A percentile compares a stretch with the other conserved stretches of the same genome.
phyloP scores from a whole-genome alignment of 257 asterid species.

The Thymus quinquecostatus region DNA sequence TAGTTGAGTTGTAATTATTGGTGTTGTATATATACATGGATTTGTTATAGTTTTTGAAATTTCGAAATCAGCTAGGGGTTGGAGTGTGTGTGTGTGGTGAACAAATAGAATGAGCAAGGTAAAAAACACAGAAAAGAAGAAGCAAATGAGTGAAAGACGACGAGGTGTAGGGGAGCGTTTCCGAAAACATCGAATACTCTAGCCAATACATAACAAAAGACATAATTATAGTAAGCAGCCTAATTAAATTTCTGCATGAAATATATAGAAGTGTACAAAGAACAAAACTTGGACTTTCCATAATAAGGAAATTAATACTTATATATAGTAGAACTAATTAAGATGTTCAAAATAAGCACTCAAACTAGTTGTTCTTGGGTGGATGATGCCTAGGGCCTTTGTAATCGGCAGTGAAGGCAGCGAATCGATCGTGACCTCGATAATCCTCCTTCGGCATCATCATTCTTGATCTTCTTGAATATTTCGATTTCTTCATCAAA shows the following conservation, averaged over 20 bases:
- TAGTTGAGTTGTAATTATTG: background rate
- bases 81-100: background rate
- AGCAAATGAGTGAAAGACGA: background rate
- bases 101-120: background rate
- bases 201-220: no score
- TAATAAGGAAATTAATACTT: conserved; percentile 25
- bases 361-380: conserved; percentile 51
- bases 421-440: conserved; percentile 34
- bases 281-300: background rate
- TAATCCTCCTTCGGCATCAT: conserved; percentile 32
- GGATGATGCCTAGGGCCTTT: conserved; percentile 72
- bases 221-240: no score
- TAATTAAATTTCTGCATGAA: no score
- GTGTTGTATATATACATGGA: background rate
- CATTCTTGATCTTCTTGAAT: conserved; percentile 33
- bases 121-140: background rate
- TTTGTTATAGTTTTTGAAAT: background rate
- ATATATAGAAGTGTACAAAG: conserved; percentile 18
- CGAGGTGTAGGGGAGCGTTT: no score
- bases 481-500: conserved; percentile 16
- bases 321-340: background rate
- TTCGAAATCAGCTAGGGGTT: background rate
- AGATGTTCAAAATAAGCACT: background rate
- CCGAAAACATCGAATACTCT: no score
- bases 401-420: conserved; percentile 64